Evolutionary conservation across 208 protist genomes (phyloP), one percentile per base, ranked within the genome.

Genomic region (Angomonas deanei): DNA sequence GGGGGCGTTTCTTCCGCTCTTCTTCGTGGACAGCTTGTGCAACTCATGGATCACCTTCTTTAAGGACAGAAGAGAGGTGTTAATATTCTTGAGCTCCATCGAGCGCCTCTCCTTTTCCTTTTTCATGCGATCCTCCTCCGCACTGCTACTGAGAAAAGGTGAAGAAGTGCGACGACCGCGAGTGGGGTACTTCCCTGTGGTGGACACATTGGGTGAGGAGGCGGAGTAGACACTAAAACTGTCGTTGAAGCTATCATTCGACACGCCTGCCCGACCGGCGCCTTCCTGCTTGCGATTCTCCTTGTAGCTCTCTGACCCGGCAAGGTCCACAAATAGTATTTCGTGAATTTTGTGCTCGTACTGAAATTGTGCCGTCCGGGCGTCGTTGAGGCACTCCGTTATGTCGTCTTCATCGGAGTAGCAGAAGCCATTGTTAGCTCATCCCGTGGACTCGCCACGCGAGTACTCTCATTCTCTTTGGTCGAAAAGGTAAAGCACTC

Each of bases 11-110:
- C 33, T 63, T 56, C 50, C 52, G 66, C 32, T 17, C 8, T 5
- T 5, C 15, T 6, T 28, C 1, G 26, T 28, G 39, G 50, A 56
- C 0, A 57, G 50, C 28, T 73, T 48, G 38, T 76, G 63, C 26
- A 90, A 70, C 11, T 67, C 72, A 36, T 86, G 84, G 4, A 94
- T 73, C 5, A 94, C 88, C 48, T 90, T 86, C 4, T 82, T 83
- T 38, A 94, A 72, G 8, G 84, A 84, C 26, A 94, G 74, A 53
- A 94, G 68, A n/a, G 82, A 91, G 28, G 74, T 78, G 73, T 94
- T 94, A 61, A 94, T 94, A 70, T 71, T 68, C 10, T 73, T 74
- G 53, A 78, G 79, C 58, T 91, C 84, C 13, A 62, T 50, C 33
- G n/a, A 50, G 11, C 84, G 77, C 50, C 66, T 61, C 36, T 36